Base-by-base conservation (phyloP, 1,284 basidiomycete genomes). In the Fistulina hepatica region DNA sequence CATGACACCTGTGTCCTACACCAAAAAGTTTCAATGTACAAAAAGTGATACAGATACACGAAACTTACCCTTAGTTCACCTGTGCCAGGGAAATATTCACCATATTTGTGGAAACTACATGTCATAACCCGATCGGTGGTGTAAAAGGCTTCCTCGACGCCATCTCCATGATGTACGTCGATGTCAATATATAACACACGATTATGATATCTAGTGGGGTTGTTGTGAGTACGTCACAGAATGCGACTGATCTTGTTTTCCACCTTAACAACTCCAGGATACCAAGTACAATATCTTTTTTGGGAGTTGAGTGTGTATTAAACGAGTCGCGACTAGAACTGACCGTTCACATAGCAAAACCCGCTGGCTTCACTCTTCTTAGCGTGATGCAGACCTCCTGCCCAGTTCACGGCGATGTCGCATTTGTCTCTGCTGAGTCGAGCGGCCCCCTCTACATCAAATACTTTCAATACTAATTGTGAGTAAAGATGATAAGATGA, bases 41-140 rank as follows among this genome's bases (percentile, higher is more conserved):
- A 21, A 25, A 39, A 13, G 21, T 5, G 24, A 12, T 13, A 23
- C 16, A 21, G 22, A 22, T 31, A 17, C 21, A 42, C 9, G 35
- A 34, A 33, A 56, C 80, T 50, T 56, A 88, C 86, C 48, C 93
- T 71, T 28, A 98, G 65, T 59, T 97, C 94, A 21, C 95, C 95
- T 2, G 95, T 99, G 9, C 95, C 95, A 13, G 95, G 95, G 64
- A 99, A 99, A 60, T 90, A 99, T 58, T 99, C 95, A 33, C 95
- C 95, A 52, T 97, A 99, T 61, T 98, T 98, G 62, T 99, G 95
- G 62, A 98, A 97, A 50, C 86, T 92, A 55, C 82, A 82, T 0
- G 94, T 97, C 95, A 99, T 98, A 35, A 99, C 95, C 32, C 95
- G 71, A 55, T 99, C 94, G 11, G 95, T 98, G 1, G 93, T 95